These are phyloP conservation scores for Alternaria longipes DNA, from an alignment of 2,329 filamentous ascomycete species.

Conservation along the genomic window DNA sequence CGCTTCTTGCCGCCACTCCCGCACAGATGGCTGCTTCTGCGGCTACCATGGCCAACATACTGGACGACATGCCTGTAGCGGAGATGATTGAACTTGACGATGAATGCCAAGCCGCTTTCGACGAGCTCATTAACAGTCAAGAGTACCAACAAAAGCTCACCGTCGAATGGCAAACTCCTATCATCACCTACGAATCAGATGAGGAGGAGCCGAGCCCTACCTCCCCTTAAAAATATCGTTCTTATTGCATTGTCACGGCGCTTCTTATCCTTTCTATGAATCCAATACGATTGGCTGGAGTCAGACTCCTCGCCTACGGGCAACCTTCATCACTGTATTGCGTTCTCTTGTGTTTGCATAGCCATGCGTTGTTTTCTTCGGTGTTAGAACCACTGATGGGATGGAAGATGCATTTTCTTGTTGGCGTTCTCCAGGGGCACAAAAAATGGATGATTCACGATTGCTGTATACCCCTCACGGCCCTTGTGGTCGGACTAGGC, in stretches of 20 bases:
- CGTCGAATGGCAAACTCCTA: conserved; percentile 25
- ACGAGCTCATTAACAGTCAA: conserved; percentile 16
- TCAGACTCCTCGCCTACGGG: background rate
- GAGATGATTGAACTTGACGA: conserved; percentile 31
- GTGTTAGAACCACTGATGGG: background rate
- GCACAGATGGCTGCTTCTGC: conserved; percentile 14
- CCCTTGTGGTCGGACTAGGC: conserved; percentile 2
- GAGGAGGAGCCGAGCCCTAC: conserved; percentile 32
- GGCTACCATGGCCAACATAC: conserved; percentile 13
- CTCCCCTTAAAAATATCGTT: conserved; percentile 8
- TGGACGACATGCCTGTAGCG: conserved; percentile 31
- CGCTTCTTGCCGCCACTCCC: conserved; percentile 32
- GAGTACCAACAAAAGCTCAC: conserved; percentile 25
- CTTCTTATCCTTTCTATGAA: conserved; percentile 2
- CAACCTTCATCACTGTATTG: background rate
- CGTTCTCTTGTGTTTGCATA: conserved; percentile 3
- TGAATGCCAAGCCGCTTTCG: conserved; percentile 23
- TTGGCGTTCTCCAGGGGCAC: conserved; percentile 5
- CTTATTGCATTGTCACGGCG: conserved; percentile 10
- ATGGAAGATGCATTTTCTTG: conserved; percentile 3
- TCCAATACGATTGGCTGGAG: background rate
- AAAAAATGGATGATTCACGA: conserved; percentile 11
- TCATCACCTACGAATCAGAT: conserved; percentile 35
- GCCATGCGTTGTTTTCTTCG: conserved; percentile 2
- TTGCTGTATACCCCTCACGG: conserved; percentile 8